Conservation (phyloP, 164 flowering plant species). For the Liquidambar formosana region DNA sequence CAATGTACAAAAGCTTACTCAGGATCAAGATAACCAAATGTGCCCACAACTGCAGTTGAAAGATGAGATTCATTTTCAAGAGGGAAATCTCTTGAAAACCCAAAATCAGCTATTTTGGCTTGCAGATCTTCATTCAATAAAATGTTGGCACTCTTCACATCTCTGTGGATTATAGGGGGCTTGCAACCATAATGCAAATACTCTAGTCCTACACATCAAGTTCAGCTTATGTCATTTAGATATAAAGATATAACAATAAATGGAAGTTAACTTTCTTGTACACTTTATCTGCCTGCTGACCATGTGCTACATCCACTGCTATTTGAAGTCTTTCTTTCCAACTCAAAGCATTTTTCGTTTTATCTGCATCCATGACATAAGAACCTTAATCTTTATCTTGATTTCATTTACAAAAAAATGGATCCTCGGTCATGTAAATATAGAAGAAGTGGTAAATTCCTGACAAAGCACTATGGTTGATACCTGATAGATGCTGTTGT, state of each 20-base stretch:
- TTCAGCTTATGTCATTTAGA: too few species aligned
- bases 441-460: neutral
- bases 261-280: too few species aligned
- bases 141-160: slow-evolving; percentile 34
- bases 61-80: slow-evolving; percentile 8
- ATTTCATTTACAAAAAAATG: neutral
- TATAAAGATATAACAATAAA: too few species aligned
- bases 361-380: too few species aligned
- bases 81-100: slow-evolving; percentile 19
- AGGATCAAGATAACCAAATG: slow-evolving; percentile 37
- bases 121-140: slow-evolving; percentile 25
- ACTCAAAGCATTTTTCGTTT: too few species aligned
- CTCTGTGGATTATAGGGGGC: slow-evolving; percentile 39
- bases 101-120: slow-evolving; percentile 36
- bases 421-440: too few species aligned
- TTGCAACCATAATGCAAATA: slow-evolving; percentile 33
- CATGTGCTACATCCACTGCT: slow-evolving; percentile 1
- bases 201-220: slow-evolving; percentile 28
- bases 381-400: too few species aligned
- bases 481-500: slow-evolving; percentile 27
- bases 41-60: slow-evolving; percentile 21
- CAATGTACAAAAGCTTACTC: slow-evolving; percentile 26
- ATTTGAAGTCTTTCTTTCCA: too few species aligned
- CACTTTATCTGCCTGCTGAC: neutral
- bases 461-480: too few species aligned